Percentiles rank a stretch among this genome's conserved stretches.
These are phyloP conservation scores for Penicillium frequentans DNA, from an alignment of 2,329 filamentous ascomycete genomes.

Conservation along the genomic window DNA sequence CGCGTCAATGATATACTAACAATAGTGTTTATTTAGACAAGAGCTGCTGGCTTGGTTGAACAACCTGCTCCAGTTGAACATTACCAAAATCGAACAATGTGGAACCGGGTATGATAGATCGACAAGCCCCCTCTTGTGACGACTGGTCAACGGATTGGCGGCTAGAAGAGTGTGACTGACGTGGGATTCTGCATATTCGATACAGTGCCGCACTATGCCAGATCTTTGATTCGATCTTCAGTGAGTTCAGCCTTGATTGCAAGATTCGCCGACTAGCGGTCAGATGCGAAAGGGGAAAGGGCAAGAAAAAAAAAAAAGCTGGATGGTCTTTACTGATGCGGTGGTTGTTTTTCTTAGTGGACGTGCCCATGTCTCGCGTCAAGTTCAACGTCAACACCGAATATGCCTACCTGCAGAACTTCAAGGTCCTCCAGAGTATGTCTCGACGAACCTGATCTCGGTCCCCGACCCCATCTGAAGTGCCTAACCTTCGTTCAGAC, in stretches of 20 bases:
- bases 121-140: conserved; percentile 7
- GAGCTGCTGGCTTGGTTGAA: conserved; percentile 97
- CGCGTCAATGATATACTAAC: conserved; percentile 12
- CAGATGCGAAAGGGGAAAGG: neutral
- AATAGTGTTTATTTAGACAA: conserved; percentile 61
- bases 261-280: conserved; percentile 2
- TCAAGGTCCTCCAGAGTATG: conserved; percentile 95
- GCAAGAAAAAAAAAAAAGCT: neutral
- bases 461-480: conserved; percentile 1
- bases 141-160: neutral
- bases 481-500: conserved; percentile 48
- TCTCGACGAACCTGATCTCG: neutral
- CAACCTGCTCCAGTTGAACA: conserved; percentile 94
- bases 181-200: conserved; percentile 8
- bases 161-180: conserved; percentile 7
- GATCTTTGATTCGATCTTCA: conserved; percentile 97
- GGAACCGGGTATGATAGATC: conserved; percentile 77
- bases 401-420: conserved; percentile 97
- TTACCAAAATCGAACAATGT: conserved; percentile 98
- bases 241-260: conserved; percentile 43
- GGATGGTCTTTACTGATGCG: conserved; percentile 11
- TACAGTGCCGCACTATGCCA: conserved; percentile 89
- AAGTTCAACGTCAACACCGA: conserved; percentile 98
- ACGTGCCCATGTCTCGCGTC: conserved; percentile 91
- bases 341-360: conserved; percentile 51